Conservation (phyloP, 108 stramenopile species). For the Nitzschia sp. region DNA sequence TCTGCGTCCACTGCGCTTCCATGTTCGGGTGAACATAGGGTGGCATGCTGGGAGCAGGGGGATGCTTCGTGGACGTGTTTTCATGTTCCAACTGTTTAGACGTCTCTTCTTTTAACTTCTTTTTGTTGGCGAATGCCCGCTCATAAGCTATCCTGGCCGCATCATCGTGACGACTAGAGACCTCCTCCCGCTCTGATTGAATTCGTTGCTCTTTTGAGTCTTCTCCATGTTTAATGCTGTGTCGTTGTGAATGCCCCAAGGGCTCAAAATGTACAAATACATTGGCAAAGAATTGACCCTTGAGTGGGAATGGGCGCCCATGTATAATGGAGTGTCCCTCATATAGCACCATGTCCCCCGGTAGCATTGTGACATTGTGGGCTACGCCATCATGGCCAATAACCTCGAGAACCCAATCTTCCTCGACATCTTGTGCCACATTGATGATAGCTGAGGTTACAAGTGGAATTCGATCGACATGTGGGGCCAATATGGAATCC, state of each 20-base stretch:
- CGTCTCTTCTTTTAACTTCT: neutral
- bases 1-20: slow-evolving; percentile 41
- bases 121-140: neutral
- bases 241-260: slow-evolving; percentile 46
- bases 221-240: slow-evolving; percentile 8
- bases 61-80: neutral
- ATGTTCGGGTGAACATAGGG: slow-evolving; percentile 20
- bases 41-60: slow-evolving; percentile 18
- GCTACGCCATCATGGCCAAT: slow-evolving; percentile 85
- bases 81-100: neutral
- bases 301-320: slow-evolving; percentile 88
- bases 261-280: slow-evolving; percentile 93
- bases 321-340: slow-evolving; percentile 90
- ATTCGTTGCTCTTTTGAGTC: neutral
- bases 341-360: slow-evolving; percentile 91
- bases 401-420: slow-evolving; percentile 90
- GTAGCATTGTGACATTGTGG: slow-evolving; percentile 85
- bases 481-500: slow-evolving; percentile 77
- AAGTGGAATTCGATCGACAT: slow-evolving; percentile 89
- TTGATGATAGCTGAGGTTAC: slow-evolving; percentile 89
- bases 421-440: slow-evolving; percentile 74
- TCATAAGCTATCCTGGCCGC: slow-evolving; percentile 34
- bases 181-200: neutral
- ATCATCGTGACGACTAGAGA: neutral
- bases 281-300: slow-evolving; percentile 70